phyloP scores from a whole-genome alignment of 2,329 filamentous ascomycete genomes.

The Fusarium concolor region DNA sequence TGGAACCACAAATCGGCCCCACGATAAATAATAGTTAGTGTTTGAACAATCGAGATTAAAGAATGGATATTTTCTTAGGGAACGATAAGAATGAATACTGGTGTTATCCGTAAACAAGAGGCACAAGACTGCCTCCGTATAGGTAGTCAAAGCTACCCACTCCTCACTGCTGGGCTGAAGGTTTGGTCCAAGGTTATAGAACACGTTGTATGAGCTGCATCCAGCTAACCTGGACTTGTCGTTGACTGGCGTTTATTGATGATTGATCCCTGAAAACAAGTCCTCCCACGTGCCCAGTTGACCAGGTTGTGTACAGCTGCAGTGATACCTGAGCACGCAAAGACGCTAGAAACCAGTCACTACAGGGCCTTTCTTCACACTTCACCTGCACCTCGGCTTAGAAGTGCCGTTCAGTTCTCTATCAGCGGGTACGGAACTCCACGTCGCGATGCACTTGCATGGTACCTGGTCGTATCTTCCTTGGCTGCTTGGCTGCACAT shows the following conservation, averaged over 20 bases:
- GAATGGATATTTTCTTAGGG: neutral
- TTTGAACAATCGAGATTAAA: constrained; percentile 10
- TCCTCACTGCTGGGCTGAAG: neutral
- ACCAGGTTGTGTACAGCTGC: constrained; percentile 24
- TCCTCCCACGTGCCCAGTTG: constrained; percentile 31
- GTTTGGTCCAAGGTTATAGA: neutral
- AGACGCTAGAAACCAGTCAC: constrained; percentile 14
- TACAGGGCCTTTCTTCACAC: constrained; percentile 22
- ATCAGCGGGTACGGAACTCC: constrained; percentile 20
- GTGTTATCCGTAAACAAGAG: neutral
- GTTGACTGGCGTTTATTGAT: constrained; percentile 16
- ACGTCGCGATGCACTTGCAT: constrained; percentile 20
- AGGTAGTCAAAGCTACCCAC: neutral
- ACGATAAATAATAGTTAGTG: neutral
- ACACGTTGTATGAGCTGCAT: neutral
- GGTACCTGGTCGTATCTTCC: constrained; percentile 21
- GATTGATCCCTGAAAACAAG: constrained; percentile 28
- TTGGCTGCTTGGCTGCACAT: constrained; percentile 10
- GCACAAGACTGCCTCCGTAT: neutral
- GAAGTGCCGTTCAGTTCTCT: constrained; percentile 31
- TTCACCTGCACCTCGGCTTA: constrained; percentile 29
- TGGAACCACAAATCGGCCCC: constrained; percentile 6
- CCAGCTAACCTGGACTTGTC: constrained; percentile 21
- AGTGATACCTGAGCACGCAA: constrained; percentile 31
- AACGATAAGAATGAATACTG: neutral